These are phyloP conservation scores for Calocera viscosa DNA, from an alignment of 768 basidiomycete genomes.

Conservation along the genomic window DNA sequence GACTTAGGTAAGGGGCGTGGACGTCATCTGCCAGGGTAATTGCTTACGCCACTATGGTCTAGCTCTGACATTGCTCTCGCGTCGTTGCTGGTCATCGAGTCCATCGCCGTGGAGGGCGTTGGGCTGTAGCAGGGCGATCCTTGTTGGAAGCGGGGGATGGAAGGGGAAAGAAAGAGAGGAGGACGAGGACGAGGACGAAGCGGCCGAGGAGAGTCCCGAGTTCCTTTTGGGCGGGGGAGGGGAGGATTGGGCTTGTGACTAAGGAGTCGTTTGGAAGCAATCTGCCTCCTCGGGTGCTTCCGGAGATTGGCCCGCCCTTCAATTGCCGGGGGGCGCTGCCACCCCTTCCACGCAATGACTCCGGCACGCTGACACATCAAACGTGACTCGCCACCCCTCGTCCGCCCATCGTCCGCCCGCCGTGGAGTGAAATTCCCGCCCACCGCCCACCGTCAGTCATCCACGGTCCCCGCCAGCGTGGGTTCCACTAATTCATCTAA, in stretches of 20 bases:
- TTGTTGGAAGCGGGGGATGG: too few relatives aligned
- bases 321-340: too few relatives aligned
- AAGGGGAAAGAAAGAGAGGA: neutral
- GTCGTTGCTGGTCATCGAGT: neutral
- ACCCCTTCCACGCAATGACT: too few relatives aligned
- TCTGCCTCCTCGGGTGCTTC: neutral
- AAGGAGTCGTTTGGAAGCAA: neutral
- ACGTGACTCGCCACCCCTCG: too few relatives aligned
- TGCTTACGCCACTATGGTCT: neutral
- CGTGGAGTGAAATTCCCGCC: too few relatives aligned
- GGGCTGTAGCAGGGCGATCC: neutral
- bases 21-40: neutral
- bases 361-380: too few relatives aligned
- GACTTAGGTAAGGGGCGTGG: neutral
- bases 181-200: neutral
- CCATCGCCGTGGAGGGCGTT: neutral
- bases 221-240: neutral
- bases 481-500: too few relatives aligned
- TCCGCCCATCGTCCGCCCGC: too few relatives aligned
- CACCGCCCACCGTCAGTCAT: too few relatives aligned
- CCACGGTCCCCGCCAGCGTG: too few relatives aligned
- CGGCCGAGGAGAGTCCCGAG: neutral
- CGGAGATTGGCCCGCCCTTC: neutral
- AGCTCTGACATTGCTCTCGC: neutral
- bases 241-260: neutral